phyloP scores from a whole-genome alignment of 2,329 filamentous ascomycete genomes.

The Aureobasidium sp. region DNA sequence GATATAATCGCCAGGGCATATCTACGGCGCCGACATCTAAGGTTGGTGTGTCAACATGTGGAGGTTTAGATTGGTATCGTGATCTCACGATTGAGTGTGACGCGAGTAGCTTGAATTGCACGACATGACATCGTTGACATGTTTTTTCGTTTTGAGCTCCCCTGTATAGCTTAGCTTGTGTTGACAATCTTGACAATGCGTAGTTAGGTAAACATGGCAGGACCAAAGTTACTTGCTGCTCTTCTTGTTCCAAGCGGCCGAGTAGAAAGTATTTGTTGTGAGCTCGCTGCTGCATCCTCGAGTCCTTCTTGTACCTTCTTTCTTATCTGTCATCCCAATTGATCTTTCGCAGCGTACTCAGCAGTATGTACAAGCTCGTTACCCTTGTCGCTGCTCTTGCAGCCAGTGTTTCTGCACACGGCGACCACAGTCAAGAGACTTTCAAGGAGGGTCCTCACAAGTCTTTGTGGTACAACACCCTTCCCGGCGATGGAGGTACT shows the following conservation, averaged over 20 bases:
- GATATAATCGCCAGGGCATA: not conserved
- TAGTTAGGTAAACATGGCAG: constrained; percentile 18
- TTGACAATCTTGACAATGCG: constrained; percentile 16
- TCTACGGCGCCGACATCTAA: not conserved
- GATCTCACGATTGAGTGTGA: not conserved
- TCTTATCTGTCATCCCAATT: not conserved
- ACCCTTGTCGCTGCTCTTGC: constrained; percentile 35
- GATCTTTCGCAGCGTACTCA: not conserved
- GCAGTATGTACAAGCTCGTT: constrained; percentile 19
- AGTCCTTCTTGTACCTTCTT: not conserved
- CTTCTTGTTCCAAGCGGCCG: not conserved
- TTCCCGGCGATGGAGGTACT: constrained; percentile 77
- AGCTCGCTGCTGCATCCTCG: not conserved
- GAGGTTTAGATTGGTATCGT: not conserved
- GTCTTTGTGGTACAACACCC: constrained; percentile 72
- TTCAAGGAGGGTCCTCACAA: constrained; percentile 62
- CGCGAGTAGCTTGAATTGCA: not conserved
- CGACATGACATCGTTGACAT: not conserved
- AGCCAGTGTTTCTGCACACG: constrained; percentile 53
- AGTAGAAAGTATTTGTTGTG: not conserved
- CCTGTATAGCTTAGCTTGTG: constrained; percentile 12
- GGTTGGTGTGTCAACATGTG: constrained; percentile 10
- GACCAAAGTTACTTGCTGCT: not conserved
- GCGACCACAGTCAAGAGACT: constrained; percentile 51
- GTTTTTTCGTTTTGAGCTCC: constrained; percentile 13